These are phyloP conservation scores for Solanum corneliomulleri DNA, from an alignment of 257 asterid species.

Conservation along the genomic window DNA sequence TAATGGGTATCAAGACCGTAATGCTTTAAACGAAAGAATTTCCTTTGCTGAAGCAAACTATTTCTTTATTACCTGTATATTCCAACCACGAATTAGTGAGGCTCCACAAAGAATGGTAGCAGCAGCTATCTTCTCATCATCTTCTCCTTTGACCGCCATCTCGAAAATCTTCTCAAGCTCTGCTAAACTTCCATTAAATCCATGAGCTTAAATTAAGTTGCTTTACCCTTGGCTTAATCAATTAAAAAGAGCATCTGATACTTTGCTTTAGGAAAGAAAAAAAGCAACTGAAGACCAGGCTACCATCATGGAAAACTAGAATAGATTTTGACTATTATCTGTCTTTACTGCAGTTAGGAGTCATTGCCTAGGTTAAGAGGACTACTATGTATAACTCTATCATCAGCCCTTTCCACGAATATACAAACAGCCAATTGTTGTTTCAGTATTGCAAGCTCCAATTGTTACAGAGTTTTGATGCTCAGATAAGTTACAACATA, in stretches of 20 bases:
- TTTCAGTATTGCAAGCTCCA: neutral
- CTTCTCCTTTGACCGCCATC: slow-evolving; percentile 67
- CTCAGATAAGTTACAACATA: neutral
- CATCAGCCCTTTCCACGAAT: neutral
- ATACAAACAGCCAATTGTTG: neutral
- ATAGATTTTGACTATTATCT: neutral
- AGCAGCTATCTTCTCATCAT: slow-evolving; percentile 73
- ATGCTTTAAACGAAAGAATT: neutral
- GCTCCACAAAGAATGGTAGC: slow-evolving; percentile 91
- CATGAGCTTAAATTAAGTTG: slow-evolving; percentile 89
- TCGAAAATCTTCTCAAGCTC: slow-evolving; percentile 86
- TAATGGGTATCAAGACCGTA: neutral
- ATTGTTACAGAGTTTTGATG: neutral
- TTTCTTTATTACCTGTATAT: slow-evolving; percentile 56
- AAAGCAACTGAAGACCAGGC: slow-evolving; percentile 16
- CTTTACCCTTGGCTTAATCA: slow-evolving; percentile 39
- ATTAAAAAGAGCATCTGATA: slow-evolving; percentile 21
- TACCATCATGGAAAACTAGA: neutral
- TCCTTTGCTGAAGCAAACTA: neutral
- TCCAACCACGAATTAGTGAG: slow-evolving; percentile 77
- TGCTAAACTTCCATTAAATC: slow-evolving; percentile 91
- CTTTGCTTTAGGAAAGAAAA: slow-evolving; percentile 22
- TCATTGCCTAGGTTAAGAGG: neutral
- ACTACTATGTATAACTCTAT: neutral
- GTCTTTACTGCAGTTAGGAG: neutral